phyloP scores from a whole-genome alignment of 129 eudicot species.

The Escallonia rubra region DNA sequence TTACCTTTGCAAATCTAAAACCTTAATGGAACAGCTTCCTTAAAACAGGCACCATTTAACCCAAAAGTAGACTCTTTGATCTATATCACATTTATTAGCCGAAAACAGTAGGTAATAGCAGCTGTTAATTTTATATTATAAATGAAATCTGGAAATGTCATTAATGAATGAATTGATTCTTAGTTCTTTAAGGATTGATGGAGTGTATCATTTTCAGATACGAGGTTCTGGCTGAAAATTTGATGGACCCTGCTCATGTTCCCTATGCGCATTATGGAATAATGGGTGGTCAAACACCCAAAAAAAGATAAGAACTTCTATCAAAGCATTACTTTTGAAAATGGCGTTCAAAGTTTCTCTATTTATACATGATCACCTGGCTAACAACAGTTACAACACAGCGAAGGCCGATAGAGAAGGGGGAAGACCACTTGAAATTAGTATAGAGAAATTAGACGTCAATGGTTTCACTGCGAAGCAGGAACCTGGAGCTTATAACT shows the following conservation, averaged over 20 bases:
- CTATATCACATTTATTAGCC: background rate
- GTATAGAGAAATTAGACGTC: conserved; percentile 33
- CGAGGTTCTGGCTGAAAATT: conserved; percentile 72
- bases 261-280: conserved; percentile 88
- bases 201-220: conserved; percentile 47
- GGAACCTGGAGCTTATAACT: conserved; percentile 26
- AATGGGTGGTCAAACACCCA: conserved; percentile 26
- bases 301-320: conserved; percentile 45
- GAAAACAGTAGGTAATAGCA: background rate
- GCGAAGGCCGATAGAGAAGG: conserved; percentile 86
- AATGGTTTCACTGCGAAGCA: conserved; percentile 60
- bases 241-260: conserved; percentile 91
- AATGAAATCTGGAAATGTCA: background rate
- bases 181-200: background rate
- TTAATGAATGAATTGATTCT: background rate
- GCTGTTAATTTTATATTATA: background rate
- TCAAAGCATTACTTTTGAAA: background rate
- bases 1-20: too few species aligned
- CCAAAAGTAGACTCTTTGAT: background rate
- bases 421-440: conserved; percentile 69
- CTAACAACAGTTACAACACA: conserved; percentile 49
- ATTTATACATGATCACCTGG: background rate
- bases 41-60: too few species aligned
- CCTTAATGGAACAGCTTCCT: too few species aligned
- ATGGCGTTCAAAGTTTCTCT: background rate